These are phyloP conservation scores for Bolboschoenus planiculmis DNA, from an alignment of 176 grass and related monocot genomes.

Conservation along the genomic window DNA sequence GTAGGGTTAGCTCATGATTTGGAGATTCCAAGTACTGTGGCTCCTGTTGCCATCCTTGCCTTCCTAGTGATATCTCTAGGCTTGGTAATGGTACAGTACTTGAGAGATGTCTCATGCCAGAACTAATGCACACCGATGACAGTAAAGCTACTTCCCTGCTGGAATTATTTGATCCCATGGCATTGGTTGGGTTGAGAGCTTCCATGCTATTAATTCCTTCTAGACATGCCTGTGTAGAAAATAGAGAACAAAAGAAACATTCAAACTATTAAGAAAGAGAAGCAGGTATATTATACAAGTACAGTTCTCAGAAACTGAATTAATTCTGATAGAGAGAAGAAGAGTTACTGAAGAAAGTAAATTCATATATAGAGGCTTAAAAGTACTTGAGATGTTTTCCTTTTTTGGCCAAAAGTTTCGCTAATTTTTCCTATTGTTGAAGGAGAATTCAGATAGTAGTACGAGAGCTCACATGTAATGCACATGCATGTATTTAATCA, in stretches of 20 bases:
- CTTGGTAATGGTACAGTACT: conserved; percentile 50
- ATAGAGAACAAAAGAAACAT: not conserved
- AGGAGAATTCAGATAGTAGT: not conserved
- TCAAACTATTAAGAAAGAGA: not conserved
- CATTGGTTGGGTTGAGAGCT: not conserved
- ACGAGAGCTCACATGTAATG: not conserved
- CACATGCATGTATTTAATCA: not conserved
- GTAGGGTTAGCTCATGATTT: conserved; percentile 54
- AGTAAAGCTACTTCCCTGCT: too few relatives aligned
- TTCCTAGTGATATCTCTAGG: conserved; percentile 86
- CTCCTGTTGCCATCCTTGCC: conserved; percentile 72
- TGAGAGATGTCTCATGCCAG: conserved; percentile 19
- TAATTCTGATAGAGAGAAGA: not conserved
- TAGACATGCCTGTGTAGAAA: not conserved
- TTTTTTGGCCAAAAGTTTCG: too few relatives aligned
- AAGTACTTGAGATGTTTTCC: too few relatives aligned
- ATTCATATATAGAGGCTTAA: not conserved
- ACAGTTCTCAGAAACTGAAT: not conserved
- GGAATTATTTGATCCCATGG: not conserved
- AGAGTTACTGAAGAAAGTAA: not conserved
- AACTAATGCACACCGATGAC: not conserved
- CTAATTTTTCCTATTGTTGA: too few relatives aligned
- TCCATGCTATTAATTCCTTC: conserved; percentile 8
- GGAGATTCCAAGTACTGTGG: conserved; percentile 27
- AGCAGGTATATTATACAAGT: not conserved